Base-by-base conservation (phyloP, 257 asterid genomes). In the Oldenlandia corymbosa region DNA sequence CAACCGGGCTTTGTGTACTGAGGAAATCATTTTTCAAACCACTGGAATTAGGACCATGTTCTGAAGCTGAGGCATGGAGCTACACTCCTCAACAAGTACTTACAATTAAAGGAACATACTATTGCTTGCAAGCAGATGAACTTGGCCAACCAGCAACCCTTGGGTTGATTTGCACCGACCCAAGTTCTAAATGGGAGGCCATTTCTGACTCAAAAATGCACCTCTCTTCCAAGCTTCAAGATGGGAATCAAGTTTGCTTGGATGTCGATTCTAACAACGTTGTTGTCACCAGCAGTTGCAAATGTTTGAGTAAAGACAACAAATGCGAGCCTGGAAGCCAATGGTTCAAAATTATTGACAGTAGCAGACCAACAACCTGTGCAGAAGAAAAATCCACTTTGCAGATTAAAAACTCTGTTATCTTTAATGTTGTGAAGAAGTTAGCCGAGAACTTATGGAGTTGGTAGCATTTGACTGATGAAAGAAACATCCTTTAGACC, bases 141-240 rank as follows among this genome's bases (percentile, higher is more conserved):
- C 42, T 81, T 45, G 97, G 90, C 49, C 50, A 71, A 41, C 94
- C 91, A 47, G 94, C 87, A 80, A 89, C 82, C 76, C 88, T 92
- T 7, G 81, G 94, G 37, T 37, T 82, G 49, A 56, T 77, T 14
- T 89, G 99, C 83, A 74, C 61, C 11, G 70, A 26, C 13, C 17
- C 42, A 10, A 77, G 61, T 79, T 82, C 96, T 46, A 89, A 77
- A 79, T 87, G 95, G 96, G 91, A 85, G 65, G 73, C 79, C 56
- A 79, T 85, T 60, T 85, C 96, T 6, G 93, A 85, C 66, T 92
- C 99, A 14, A 87, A 78, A 77, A 92, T 89, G 97, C 99, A 92
- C 65, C 78, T 88, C 7, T 70, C 97, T 27, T 76, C 97, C 14
- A 83, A 75, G 73, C 91, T 93, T 20, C 62, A 66, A 20, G 81